A percentile compares a stretch with the other conserved stretches of the same genome.
Evolutionary conservation across 2,329 filamentous ascomycete genomes (phyloP).

Genomic region (Trichoderma polysporum): DNA sequence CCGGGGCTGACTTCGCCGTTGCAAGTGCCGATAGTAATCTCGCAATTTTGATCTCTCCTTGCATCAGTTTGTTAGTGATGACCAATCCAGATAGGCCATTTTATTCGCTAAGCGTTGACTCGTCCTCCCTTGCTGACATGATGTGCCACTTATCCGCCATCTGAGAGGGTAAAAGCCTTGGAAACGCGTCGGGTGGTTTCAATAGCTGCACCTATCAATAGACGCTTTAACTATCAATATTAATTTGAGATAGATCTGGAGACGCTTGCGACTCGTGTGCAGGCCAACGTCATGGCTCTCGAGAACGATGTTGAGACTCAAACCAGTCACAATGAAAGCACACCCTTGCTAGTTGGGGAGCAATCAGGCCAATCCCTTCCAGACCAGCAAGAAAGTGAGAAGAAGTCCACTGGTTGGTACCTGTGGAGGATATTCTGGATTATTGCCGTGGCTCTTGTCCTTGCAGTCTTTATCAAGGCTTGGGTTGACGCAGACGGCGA

Average conservation of each 20-base stretch:
- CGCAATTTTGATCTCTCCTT: slow-evolving; percentile 7
- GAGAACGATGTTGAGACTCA: slow-evolving; percentile 15
- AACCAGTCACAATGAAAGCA: not conserved
- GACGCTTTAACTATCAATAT: not conserved
- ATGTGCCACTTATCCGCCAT: not conserved
- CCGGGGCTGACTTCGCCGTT: not conserved
- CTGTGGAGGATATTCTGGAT: slow-evolving; percentile 31
- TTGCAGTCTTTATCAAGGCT: slow-evolving; percentile 44
- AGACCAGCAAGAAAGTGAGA: not conserved
- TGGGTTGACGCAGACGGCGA: slow-evolving; percentile 45
- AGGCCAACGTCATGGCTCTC: not conserved
- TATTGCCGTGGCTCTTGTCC: slow-evolving; percentile 33
- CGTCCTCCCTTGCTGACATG: not conserved
- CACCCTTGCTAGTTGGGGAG: not conserved
- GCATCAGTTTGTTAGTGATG: slow-evolving; percentile 5
- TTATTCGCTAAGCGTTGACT: not conserved
- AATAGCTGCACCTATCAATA: not conserved
- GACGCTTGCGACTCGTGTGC: not conserved
- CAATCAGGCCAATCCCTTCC: not conserved
- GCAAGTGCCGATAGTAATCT: not conserved
- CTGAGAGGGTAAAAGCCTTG: not conserved
- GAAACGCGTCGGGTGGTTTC: not conserved
- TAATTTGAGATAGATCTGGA: not conserved
- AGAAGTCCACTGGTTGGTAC: not conserved
- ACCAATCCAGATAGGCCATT: slow-evolving; percentile 5